Evolutionary conservation across 305 asterid genomes (phyloP).

Genomic region (Ajuga reptans): DNA sequence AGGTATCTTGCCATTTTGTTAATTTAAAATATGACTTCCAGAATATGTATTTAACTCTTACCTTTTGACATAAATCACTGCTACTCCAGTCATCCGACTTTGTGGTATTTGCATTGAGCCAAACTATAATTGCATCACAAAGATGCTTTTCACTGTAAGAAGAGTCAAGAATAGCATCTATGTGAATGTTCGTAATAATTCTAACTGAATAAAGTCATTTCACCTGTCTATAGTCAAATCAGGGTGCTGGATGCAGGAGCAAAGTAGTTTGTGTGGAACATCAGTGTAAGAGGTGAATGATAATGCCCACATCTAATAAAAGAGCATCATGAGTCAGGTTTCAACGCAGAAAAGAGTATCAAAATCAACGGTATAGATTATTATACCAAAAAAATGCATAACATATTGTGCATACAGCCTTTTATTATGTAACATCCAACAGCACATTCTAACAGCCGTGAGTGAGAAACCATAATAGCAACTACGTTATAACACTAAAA

Average conservation of each 20-base stretch:
- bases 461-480: neutral
- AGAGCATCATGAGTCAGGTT: constrained; percentile 15
- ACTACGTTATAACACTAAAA: neutral
- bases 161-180: constrained; percentile 24
- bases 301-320: constrained; percentile 66
- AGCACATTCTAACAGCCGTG: constrained; percentile 10
- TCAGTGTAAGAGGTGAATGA: constrained; percentile 45
- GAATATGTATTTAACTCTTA: constrained; percentile 28
- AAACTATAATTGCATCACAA: constrained; percentile 58
- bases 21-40: neutral
- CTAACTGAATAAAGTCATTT: constrained; percentile 15
- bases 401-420: constrained; percentile 9
- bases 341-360: neutral
- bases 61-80: constrained; percentile 41
- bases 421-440: neutral
- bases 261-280: constrained; percentile 46
- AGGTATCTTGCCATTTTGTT: neutral
- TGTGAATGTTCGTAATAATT: constrained; percentile 4
- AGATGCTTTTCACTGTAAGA: constrained; percentile 66
- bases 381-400: neutral
- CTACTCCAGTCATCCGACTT: constrained; percentile 32
- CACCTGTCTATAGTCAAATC: constrained; percentile 77
- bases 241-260: constrained; percentile 53
- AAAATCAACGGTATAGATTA: neutral
- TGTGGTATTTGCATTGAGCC: constrained; percentile 45